A percentile compares a stretch with the other conserved stretches of the same genome.
These are phyloP conservation scores for Thelonectria blattea DNA, from an alignment of 2,329 filamentous ascomycete species.

Conservation along the genomic window DNA sequence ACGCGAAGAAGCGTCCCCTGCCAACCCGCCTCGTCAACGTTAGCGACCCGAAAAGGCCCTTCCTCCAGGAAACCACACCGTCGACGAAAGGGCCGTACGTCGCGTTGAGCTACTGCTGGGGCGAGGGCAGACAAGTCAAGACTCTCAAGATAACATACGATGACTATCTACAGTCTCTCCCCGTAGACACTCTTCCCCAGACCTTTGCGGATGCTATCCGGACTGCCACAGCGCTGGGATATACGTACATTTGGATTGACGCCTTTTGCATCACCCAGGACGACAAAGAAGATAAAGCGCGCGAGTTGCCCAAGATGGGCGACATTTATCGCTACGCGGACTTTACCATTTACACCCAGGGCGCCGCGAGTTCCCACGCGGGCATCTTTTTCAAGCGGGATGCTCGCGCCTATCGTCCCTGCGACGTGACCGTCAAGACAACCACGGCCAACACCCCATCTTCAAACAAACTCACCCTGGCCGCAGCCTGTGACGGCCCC, in stretches of 20 bases:
- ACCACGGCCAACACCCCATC: neutral
- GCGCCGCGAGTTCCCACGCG: conserved; percentile 15
- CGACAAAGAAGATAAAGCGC: conserved; percentile 4
- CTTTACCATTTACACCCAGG: conserved; percentile 25
- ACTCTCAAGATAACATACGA: conserved; percentile 5
- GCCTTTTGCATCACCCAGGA: conserved; percentile 26
- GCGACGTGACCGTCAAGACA: conserved; percentile 7
- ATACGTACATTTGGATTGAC: conserved; percentile 18
- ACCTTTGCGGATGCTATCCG: conserved; percentile 17
- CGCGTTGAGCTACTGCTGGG: conserved; percentile 25
- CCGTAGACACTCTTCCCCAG: conserved; percentile 1
- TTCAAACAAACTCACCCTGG: conserved; percentile 10
- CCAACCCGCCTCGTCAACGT: conserved; percentile 20
- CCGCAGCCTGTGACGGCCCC: conserved; percentile 12
- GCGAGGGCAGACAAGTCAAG: neutral
- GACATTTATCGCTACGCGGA: conserved; percentile 27
- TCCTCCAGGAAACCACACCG: conserved; percentile 6
- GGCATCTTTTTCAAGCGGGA: conserved; percentile 18
- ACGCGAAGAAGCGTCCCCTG: neutral
- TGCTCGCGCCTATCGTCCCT: conserved; percentile 14
- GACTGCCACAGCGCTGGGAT: conserved; percentile 6
- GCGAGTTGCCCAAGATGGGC: conserved; percentile 24
- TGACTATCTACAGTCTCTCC: conserved; percentile 1
- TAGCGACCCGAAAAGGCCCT: neutral
- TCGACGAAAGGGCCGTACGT: conserved; percentile 8